Percentiles rank a stretch among this genome's conserved stretches.
These are phyloP conservation scores for Fusarium begoniae DNA, from an alignment of 2,329 filamentous ascomycete genomes.

Conservation along the genomic window DNA sequence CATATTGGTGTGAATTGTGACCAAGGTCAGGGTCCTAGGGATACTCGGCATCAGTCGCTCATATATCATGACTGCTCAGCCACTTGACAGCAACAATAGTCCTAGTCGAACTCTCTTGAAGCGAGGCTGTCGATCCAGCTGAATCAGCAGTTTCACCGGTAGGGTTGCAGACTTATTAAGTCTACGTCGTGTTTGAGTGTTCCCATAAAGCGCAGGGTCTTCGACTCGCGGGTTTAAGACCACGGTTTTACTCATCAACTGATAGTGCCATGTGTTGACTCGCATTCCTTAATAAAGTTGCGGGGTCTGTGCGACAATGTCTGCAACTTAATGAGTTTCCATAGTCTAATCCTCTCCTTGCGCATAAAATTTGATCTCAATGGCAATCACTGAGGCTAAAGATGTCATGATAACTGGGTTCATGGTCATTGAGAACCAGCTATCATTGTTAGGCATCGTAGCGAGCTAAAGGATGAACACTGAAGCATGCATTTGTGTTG, in stretches of 20 bases:
- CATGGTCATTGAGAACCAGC: background rate
- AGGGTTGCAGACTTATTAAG: background rate
- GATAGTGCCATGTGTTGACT: background rate
- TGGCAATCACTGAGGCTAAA: background rate
- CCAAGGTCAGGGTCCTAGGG: background rate
- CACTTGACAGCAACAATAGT: background rate
- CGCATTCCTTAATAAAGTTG: background rate
- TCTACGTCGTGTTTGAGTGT: background rate
- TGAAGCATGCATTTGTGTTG: background rate
- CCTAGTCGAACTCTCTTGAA: background rate
- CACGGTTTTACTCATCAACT: background rate
- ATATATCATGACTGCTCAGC: background rate
- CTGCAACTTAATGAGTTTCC: background rate
- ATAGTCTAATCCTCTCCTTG: background rate
- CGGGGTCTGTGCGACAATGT: background rate
- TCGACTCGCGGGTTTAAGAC: background rate
- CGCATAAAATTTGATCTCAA: background rate
- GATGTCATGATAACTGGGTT: conserved; percentile 6
- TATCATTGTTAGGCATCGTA: background rate
- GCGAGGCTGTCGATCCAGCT: background rate
- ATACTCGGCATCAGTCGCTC: background rate
- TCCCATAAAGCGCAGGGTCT: background rate
- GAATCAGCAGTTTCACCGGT: background rate
- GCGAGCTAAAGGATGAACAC: background rate
- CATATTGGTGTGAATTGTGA: background rate